These are phyloP conservation scores for Gypsophila paniculata DNA, from an alignment of 179 eudicot species.

Conservation along the genomic window DNA sequence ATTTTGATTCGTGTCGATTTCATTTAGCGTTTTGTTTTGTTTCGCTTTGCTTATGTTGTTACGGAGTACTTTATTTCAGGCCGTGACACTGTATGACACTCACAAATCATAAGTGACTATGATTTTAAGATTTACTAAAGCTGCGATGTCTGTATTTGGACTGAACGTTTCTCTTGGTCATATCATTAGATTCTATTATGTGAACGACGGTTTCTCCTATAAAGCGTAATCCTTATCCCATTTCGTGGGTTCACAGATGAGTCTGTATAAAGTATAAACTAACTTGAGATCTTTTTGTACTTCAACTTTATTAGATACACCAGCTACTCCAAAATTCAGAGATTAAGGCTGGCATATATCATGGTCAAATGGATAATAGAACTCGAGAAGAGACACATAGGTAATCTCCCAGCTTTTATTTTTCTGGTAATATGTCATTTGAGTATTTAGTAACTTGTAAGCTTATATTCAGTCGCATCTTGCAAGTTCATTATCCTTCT, in stretches of 20 bases:
- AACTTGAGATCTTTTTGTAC: background rate
- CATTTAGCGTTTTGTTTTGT: background rate
- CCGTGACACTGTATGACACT: no score
- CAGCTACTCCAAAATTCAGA: conserved; percentile 49
- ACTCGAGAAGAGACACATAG: conserved; percentile 74
- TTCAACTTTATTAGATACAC: conserved; percentile 41
- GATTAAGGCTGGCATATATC: conserved; percentile 70
- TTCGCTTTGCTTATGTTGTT: background rate
- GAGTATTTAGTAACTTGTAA: background rate
- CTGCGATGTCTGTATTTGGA: no score
- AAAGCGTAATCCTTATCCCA: no score
- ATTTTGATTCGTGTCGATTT: background rate
- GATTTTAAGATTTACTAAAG: background rate
- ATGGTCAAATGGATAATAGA: conserved; percentile 69
- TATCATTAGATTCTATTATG: no score
- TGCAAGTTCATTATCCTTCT: background rate
- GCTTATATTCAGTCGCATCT: background rate
- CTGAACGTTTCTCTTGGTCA: background rate
- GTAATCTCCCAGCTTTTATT: conserved; percentile 26
- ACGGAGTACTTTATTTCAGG: background rate
- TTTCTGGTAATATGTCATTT: background rate
- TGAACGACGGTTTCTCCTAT: no score
- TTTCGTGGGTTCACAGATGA: no score
- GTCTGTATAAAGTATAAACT: no score
- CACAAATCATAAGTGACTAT: no score